Base-by-base conservation (phyloP, 2,329 filamentous ascomycete genomes). In the Camillea tinctor region DNA sequence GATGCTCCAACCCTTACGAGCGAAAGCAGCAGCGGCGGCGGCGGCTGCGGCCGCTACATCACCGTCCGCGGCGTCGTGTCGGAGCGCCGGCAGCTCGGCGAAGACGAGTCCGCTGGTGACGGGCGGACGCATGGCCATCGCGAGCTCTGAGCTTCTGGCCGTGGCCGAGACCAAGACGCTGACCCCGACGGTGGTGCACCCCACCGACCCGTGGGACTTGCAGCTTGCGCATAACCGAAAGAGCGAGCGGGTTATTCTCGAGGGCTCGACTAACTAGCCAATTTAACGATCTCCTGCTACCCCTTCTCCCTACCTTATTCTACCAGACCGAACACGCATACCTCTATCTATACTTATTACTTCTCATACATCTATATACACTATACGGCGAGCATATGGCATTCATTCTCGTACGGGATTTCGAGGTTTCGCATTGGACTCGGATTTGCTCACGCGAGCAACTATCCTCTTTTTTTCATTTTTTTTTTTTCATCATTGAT, bases 221-320 rank as follows among this genome's bases (percentile, higher is more conserved):
- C 71, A 75, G 52, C 67, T 75, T 40, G 72, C 71, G 2, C 76
- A 75, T 58, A 72, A 81, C 62, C 76, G 82, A 60, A 81, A 80
- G 72, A 86, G 84, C 68, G 81, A 84, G 71, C 77, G 78, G 59
- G 79, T 83, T 36, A 72, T 86, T 44, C 71, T 86, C 23, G 84
- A 86, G 62, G 75, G 75, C 9, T 75, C 72, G 36, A 44, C 36
- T 15, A n/a, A 44, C 6, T 44, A 44, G 11, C 11, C 15, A 13
- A 40, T 13, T 40, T 40, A 4, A 44, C 13, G 6, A 30, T 13
- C 26, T 13, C 36, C 6, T 9, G 17, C n/a, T 44, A 2, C 13
- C 36, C 6, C 36, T 15, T 44, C 36, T 44, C 6, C 4, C 36
- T 11, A 11, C 11, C 36, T 44, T n/a, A 6, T 44, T 15, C 13